Base-by-base conservation (phyloP, 495 filamentous ascomycete genomes). In the Lindgomyces ingoldianus region DNA sequence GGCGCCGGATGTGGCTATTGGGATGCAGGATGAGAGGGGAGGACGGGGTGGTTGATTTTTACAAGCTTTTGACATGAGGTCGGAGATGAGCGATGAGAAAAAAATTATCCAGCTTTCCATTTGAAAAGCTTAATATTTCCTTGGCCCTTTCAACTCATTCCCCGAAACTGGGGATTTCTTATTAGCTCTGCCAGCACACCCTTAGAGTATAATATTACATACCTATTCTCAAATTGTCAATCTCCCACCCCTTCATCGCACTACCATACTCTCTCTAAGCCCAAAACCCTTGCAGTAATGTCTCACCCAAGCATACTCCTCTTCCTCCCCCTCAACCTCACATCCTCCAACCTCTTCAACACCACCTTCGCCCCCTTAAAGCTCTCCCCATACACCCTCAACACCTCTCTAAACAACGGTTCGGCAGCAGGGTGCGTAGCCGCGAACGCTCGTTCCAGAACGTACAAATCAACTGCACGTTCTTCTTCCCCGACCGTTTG, bases 241-340 rank as follows among this genome's bases (percentile, higher is more conserved):
- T n/a, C n/a, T n/a, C n/a, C n/a, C n/a, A n/a, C n/a, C n/a, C n/a
- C n/a, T n/a, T n/a, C n/a, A n/a, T n/a, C n/a, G n/a, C n/a, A n/a
- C n/a, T n/a, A n/a, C n/a, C n/a, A n/a, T n/a, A n/a, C n/a, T n/a
- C n/a, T n/a, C n/a, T n/a, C n/a, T n/a, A n/a, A n/a, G n/a, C n/a
- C n/a, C n/a, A n/a, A n/a, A n/a, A n/a, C n/a, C n/a, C n/a, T n/a
- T n/a, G n/a, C n/a, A n/a, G n/a, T n/a, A n/a, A n/a, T n/a, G n/a
- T 9, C 46, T 70, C 41, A 70, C 1, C 94, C 94, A 68, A 98
- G 67, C 94, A 99, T 98, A 72, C 91, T 98, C 77, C 88, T 88
- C 85, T 99, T 99, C 73, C 94, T 81, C n/a, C 94, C 95, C 72
- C 94, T 84, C 88, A 96, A 84, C 77, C 94, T 85, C 50, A 99